These are phyloP conservation scores for Candida incommunis DNA, from an alignment of 805 yeast species.

Conservation along the genomic window DNA sequence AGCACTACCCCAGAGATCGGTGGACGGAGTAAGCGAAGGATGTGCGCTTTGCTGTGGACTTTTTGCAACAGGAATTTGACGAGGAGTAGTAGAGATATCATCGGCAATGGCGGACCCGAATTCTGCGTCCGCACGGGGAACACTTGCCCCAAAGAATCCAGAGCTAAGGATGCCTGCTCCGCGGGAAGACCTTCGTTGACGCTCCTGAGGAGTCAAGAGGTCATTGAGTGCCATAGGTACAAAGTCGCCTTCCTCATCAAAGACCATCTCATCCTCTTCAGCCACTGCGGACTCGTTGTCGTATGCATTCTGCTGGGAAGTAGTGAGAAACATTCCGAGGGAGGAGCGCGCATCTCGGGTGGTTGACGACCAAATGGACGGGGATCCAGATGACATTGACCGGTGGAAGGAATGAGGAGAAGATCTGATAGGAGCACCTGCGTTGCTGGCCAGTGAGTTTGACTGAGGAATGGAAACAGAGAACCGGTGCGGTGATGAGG, in stretches of 20 bases:
- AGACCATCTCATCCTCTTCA: slow-evolving; percentile 32
- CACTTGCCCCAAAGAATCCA: background rate
- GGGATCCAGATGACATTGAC: slow-evolving; percentile 3
- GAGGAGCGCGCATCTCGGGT: slow-evolving; percentile 2
- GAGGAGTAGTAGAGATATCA: background rate
- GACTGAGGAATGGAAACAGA: background rate
- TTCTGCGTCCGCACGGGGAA: background rate
- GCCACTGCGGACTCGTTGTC: slow-evolving; percentile 24
- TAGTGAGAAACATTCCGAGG: background rate
- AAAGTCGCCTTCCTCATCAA: slow-evolving; percentile 53
- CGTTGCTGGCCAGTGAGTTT: background rate
- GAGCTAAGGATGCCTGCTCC: slow-evolving; percentile 5
- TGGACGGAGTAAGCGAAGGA: background rate
- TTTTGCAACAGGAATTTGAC: background rate
- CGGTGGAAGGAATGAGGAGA: slow-evolving; percentile 3
- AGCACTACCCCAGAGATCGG: background rate
- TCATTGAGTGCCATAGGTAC: slow-evolving; percentile 76
- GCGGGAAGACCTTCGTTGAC: slow-evolving; percentile 53
- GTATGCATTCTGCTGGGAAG: slow-evolving; percentile 3
- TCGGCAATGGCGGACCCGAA: background rate
- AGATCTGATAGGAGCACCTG: background rate
- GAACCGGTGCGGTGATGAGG: slow-evolving; percentile 1
- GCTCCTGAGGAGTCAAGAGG: slow-evolving; percentile 67
- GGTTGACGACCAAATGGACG: slow-evolving; percentile 9
- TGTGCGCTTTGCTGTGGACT: background rate